phyloP scores from a whole-genome alignment of 495 filamentous ascomycete genomes.

The Penicillium nucicola region DNA sequence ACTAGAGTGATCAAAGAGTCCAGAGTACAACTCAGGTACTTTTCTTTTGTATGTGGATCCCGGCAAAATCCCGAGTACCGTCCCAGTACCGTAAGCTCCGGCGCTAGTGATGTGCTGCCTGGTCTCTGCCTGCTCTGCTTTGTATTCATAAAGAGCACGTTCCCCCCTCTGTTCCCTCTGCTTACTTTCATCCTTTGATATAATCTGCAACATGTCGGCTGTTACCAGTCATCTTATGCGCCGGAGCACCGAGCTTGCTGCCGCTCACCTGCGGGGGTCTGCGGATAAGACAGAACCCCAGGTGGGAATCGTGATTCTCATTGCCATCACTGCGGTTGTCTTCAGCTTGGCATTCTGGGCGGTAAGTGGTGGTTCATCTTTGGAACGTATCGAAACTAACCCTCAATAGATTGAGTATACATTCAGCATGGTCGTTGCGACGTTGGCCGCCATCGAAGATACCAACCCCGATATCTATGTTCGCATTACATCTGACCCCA shows the following conservation, averaged over 20 bases:
- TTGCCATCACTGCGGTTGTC: not conserved
- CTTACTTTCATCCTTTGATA: not conserved
- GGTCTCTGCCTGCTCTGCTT: not conserved
- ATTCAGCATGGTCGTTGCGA: slow-evolving; percentile 54
- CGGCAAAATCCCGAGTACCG: not conserved
- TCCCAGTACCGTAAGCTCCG: slow-evolving; percentile 1
- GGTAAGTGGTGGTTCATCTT: slow-evolving; percentile 7
- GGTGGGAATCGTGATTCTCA: slow-evolving; percentile 1
- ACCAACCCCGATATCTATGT: slow-evolving; percentile 57
- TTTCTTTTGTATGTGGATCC: not conserved
- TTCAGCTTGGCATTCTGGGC: not conserved
- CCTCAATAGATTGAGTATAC: slow-evolving; percentile 50
- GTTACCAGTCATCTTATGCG: slow-evolving; percentile 5
- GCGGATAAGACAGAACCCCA: slow-evolving; percentile 1
- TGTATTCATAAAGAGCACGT: slow-evolving; percentile 5
- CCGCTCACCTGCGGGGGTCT: not conserved
- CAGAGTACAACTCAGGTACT: not conserved
- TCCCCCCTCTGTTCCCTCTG: slow-evolving; percentile 3
- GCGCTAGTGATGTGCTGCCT: slow-evolving; percentile 9
- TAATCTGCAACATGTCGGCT: slow-evolving; percentile 10
- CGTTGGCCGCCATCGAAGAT: slow-evolving; percentile 60
- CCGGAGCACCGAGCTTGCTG: slow-evolving; percentile 11
- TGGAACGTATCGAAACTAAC: not conserved
- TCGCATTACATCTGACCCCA: slow-evolving; percentile 33
- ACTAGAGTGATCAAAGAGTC: too few species aligned